phyloP scores from a whole-genome alignment of 345 rosid genomes.

The Ricinus communis region DNA sequence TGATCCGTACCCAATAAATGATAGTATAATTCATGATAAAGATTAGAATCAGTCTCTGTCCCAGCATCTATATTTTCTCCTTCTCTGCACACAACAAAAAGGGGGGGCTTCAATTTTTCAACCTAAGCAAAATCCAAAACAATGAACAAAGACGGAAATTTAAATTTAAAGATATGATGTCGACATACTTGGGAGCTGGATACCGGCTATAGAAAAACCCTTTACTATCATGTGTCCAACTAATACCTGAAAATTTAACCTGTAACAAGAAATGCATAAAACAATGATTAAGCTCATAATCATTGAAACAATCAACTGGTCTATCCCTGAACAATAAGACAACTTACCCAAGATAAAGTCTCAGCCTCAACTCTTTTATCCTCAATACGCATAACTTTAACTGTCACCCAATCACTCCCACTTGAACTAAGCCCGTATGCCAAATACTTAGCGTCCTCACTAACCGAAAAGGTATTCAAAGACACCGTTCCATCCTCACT shows the following conservation, averaged over 20 bases:
- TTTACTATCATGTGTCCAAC: conserved; percentile 86
- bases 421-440: conserved; percentile 81
- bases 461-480: conserved; percentile 45
- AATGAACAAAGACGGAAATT: too few relatives aligned
- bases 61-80: conserved; percentile 86
- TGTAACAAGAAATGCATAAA: conserved; percentile 24
- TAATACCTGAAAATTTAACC: conserved; percentile 75
- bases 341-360: conserved; percentile 75
- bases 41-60: conserved; percentile 81
- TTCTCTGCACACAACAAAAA: conserved; percentile 47
- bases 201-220: conserved; percentile 94
- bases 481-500: conserved; percentile 90
- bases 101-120: neutral
- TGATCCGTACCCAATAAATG: conserved; percentile 80
- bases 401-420: conserved; percentile 95
- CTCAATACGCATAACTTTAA: conserved; percentile 62
- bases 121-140: neutral
- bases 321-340: neutral
- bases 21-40: conserved; percentile 75
- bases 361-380: conserved; percentile 69
- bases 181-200: conserved; percentile 74
- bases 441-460: conserved; percentile 74
- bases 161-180: neutral
- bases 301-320: neutral
- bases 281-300: neutral